A percentile compares a stretch with the other conserved stretches of the same genome.
These are phyloP conservation scores for Epichloe elymi DNA, from an alignment of 2,329 filamentous ascomycete genomes.

Conservation along the genomic window DNA sequence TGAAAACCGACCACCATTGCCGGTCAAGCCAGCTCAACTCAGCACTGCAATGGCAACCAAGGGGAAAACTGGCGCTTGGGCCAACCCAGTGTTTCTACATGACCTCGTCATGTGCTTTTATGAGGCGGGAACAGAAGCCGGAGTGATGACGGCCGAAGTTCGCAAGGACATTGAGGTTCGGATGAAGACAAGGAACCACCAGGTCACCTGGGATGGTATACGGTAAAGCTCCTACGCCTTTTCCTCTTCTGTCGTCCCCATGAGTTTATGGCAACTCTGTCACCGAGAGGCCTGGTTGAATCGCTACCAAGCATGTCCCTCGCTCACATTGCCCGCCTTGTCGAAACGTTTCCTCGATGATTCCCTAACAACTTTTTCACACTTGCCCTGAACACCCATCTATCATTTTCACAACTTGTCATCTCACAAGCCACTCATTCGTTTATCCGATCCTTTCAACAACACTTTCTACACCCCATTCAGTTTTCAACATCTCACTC, in stretches of 20 bases:
- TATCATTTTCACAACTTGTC: too few species aligned
- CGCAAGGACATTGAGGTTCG: conserved; percentile 19
- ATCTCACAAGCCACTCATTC: too few species aligned
- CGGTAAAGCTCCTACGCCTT: conserved; percentile 19
- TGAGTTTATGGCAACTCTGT: too few species aligned
- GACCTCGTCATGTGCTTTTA: conserved; percentile 22
- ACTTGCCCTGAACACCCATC: not conserved
- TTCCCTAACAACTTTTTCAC: not conserved
- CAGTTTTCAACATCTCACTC: too few species aligned
- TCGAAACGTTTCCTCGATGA: too few species aligned
- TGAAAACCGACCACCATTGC: too few species aligned
- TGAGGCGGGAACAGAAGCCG: conserved; percentile 13
- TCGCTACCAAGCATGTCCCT: not conserved
- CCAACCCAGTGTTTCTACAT: conserved; percentile 18
- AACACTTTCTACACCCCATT: too few species aligned
- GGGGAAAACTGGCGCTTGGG: not conserved
- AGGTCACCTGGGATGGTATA: conserved; percentile 31
- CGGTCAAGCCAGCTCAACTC: not conserved
- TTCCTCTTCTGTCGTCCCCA: not conserved
- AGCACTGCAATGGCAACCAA: not conserved
- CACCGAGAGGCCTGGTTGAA: not conserved
- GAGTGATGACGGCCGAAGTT: conserved; percentile 15
- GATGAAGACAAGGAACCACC: conserved; percentile 19
- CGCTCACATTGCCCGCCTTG: too few species aligned
- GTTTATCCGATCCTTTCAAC: not conserved